Conservation (phyloP, 1,139 yeast species). For the Pichia kudriavzevii region DNA sequence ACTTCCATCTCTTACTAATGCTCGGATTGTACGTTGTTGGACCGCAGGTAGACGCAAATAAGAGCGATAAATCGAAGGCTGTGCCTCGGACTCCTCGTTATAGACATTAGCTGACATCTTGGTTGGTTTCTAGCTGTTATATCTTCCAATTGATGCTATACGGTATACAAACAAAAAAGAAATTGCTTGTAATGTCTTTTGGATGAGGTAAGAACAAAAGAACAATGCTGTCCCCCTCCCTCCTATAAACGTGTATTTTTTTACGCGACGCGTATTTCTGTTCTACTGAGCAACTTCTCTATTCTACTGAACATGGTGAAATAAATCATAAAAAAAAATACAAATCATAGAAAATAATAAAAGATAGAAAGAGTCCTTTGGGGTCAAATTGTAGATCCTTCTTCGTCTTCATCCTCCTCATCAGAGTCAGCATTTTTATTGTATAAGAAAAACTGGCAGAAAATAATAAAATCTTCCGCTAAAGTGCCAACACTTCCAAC, state of each 20-base stretch:
- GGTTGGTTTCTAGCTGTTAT: neutral
- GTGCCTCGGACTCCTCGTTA: conserved; percentile 13
- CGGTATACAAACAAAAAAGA: too few relatives aligned
- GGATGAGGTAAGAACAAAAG: too few relatives aligned
- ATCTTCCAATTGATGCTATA: too few relatives aligned
- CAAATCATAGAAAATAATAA: neutral
- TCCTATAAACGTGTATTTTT: too few relatives aligned
- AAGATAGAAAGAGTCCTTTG: neutral
- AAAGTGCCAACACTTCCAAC: conserved; percentile 89
- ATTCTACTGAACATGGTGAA: too few relatives aligned
- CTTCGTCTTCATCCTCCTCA: conserved; percentile 12
- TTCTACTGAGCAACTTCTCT: too few relatives aligned
- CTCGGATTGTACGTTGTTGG: conserved; percentile 12
- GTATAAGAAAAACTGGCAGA: conserved; percentile 80
- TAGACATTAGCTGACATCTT: conserved; percentile 14
- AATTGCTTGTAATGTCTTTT: too few relatives aligned
- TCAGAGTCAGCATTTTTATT: conserved; percentile 28
- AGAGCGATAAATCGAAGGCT: conserved; percentile 14
- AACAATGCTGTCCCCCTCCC: too few relatives aligned
- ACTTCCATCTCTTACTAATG: conserved; percentile 9
- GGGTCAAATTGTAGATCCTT: too few relatives aligned
- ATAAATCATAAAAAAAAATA: too few relatives aligned
- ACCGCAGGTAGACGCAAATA: conserved; percentile 9
- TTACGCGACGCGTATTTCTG: conserved; percentile 11
- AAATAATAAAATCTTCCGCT: conserved; percentile 73